Evolutionary conservation across 371 early-diverging fungal species (phyloP), one percentile per base, ranked within the genome.

Genomic region (Haplosporangium sp.): DNA sequence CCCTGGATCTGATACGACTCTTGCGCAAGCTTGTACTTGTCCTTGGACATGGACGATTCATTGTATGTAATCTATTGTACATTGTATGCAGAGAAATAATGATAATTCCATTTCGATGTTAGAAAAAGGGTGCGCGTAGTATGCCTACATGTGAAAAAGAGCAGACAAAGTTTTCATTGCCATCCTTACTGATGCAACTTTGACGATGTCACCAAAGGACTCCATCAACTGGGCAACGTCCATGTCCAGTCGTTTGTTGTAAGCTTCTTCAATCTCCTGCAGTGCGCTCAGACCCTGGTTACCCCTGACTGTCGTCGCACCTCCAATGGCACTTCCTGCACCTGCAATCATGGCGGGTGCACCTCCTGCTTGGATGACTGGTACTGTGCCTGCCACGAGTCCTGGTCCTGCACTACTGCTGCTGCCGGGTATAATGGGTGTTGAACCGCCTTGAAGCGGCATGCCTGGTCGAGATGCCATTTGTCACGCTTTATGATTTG

Each of bases 1-100:
- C 89, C 89, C 59, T 90, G 88, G 57, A 91, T 87, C 51, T 89
- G 88, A 69, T 91, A 91, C 9, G 88, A 88, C 82, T 93, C 93
- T 67, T 93, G 91, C 20, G 91, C 88, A 0, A 92, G 84, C 66
- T 89, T 87, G 71, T 88, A 90, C 66, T 87, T 88, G 69, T 91
- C 91, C 74, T 93, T 93, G 20, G 87, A 85, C 70, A 85, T 81
- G 14, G 69, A 67, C 36, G 70, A 55, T 41, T 69, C 70, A 23
- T 57, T 57, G 55, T 68, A 67, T 9, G 57, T 61, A 61, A 70
- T 69, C 68, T 74, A 53, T 47, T 40, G 16, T 36, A 50, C 6
- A 23, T 20, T 41, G 7, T 16, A n/a, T n/a, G n/a, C n/a, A n/a
- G n/a, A n/a, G n/a, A n/a, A n/a, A n/a, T n/a, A n/a, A n/a, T n/a